phyloP scores from a whole-genome alignment of 768 basidiomycete genomes.

The button mushroom (Agaricus bisporus) region DNA sequence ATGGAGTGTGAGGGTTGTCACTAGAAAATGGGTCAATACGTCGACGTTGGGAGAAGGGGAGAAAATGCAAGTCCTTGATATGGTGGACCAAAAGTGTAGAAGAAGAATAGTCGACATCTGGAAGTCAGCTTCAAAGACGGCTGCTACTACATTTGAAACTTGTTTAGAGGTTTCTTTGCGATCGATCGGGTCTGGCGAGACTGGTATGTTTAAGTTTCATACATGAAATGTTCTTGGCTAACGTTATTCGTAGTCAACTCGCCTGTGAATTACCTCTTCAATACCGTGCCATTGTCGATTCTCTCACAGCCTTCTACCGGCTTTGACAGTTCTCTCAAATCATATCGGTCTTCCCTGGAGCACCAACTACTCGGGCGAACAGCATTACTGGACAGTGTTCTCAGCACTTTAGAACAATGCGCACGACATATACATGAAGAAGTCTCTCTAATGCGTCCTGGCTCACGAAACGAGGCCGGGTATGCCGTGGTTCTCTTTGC shows the following conservation, averaged over 20 bases:
- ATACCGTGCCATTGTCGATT: constrained; percentile 41
- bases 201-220: background rate
- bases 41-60: constrained; percentile 47
- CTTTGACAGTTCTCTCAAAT: constrained; percentile 40
- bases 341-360: constrained; percentile 54
- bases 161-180: constrained; percentile 34
- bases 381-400: constrained; percentile 48
- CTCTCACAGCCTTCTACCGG: constrained; percentile 31
- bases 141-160: constrained; percentile 40
- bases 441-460: constrained; percentile 37
- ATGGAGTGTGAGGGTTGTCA: constrained; percentile 60
- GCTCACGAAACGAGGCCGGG: constrained; percentile 36
- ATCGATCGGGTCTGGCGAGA: constrained; percentile 12
- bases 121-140: constrained; percentile 37
- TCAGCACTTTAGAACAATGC: constrained; percentile 54
- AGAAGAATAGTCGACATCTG: constrained; percentile 54
- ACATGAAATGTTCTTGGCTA: background rate
- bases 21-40: constrained; percentile 38
- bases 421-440: constrained; percentile 57
- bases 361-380: constrained; percentile 65
- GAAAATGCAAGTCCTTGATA: constrained; percentile 29
- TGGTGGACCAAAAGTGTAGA: constrained; percentile 52
- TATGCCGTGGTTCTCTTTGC: constrained; percentile 21
- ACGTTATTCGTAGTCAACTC: constrained; percentile 33
- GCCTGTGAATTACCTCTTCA: constrained; percentile 54